Base-by-base conservation (phyloP, 768 basidiomycete genomes). In the Amanita pseudoporphyria region DNA sequence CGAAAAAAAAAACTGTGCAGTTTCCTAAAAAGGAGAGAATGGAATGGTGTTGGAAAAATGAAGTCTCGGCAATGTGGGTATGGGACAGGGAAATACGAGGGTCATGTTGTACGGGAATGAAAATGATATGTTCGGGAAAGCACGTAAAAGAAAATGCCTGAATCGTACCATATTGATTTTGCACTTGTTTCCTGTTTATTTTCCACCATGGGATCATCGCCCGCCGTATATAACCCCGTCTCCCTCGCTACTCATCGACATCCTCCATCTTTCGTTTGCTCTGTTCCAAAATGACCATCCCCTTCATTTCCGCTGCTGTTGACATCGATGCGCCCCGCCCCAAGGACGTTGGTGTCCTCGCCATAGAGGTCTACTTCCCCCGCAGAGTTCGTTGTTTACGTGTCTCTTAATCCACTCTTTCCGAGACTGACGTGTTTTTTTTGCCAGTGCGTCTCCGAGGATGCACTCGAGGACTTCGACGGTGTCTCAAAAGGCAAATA, bases 401-500 rank as follows among this genome's bases (percentile, higher is more conserved):
- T 46, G 28, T 26, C 47, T 33, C 47, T 46, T 21, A 44, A 37
- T 44, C 19, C 12, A 9, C 45, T 39, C 39, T 46, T 26, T 55
- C 52, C 50, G 47, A 47, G 42, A 51, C 53, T 45, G 30, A 49
- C 47, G 31, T 24, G 40, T 18, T 33, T 41, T 9, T 22, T 45
- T 52, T 45, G 50, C 57, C 45, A 96, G 85, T 96, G 94, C 70
- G 87, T 99, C 71, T 93, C 93, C 7, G 93, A 98, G 70, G 81
- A 84, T 47, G 94, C 88, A 56, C 83, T 99, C 44, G 95, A 98
- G 66, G 83, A 74, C 49, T 98, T 87, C 67, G 95, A 98, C 60
- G 88, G 88, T 59, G 95, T 97, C 38, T 71, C 90, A 50, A 81
- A 88, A 61, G 96, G 96, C 53, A 98, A 98, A 71, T 98, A 99